Base-by-base conservation (phyloP, 2,329 filamentous ascomycete genomes). In the Helotiales sp. region DNA sequence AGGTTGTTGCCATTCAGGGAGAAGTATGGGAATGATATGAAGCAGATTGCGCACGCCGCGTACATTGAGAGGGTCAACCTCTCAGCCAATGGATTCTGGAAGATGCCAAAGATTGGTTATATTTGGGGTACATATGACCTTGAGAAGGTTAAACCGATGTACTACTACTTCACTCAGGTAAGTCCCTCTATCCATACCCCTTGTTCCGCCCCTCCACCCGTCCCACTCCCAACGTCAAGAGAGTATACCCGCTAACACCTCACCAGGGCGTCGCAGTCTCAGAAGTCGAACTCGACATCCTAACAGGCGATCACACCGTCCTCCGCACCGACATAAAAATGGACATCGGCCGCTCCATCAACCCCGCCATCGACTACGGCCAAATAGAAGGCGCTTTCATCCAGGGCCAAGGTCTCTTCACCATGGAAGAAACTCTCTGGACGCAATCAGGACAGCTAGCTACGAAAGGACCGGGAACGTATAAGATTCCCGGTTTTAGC, bases 51-150 rank as follows among this genome's bases (percentile, higher is more conserved):
- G 0, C 89, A 95, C 69, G 90, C 91, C 0, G 93, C 93, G 1
- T 98, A 98, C 79, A 92, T 96, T 69, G 92, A 96, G 71, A 89
- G 93, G 22, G 90, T 96, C 66, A 98, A 97, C 69, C 84, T 98
- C 13, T 92, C 88, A 12, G 93, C 93, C 1, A 92, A 96, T 67
- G 93, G 93, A 0, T 96, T 95, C 77, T 98, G 97, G 82, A 93
- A 91, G 71, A 98, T 93, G 0, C 93, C 93, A 0, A 91, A 96
- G 62, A 97, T 98, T 65, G 93, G 93, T 1, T 98, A 96, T 70
- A 83, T 86, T 2, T 98, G 93, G 93, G 90, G 86, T 17, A 86
- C 88, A 61, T 97, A 97, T 75, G 87, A 81, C 19, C 92, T 92
- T 38, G 89, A 93, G 73, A 66, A 51, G 4, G 61, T 66, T 2